Evolutionary conservation across 106 monocot genomes (phyloP), one percentile per base, ranked within the genome.

Genomic region (Amphibolis antarctica): DNA sequence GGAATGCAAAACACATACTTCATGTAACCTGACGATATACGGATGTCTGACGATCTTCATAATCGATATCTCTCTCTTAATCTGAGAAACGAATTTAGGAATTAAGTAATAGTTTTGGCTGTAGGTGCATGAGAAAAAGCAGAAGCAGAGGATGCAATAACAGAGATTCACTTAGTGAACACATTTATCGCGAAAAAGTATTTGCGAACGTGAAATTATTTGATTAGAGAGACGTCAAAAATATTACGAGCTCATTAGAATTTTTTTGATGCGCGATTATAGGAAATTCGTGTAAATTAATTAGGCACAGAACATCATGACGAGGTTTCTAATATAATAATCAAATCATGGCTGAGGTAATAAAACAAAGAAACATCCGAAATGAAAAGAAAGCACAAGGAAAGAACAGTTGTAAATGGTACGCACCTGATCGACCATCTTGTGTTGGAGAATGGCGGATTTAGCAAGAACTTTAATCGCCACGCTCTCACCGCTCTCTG

Each of bases 31-130:
- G 46, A 89, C 94, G 47, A 94, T 86, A 72, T 82, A 53, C 3
- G 86, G 94, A 72, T 94, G 94, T 55, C 94, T 76, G 9, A 94
- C 94, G 67, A 94, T 86, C 76, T 89, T 94, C 94, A 94, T 94
- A 53, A 94, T 84, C 7, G 94, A 94, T 60, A 94, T 94, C 63
- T 94, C 94, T 52, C 81, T 81, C 75, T 89, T 89, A 22, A 94
- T 89, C 93, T 93, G 83, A 11, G 55, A 66, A 42, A 36, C 36
- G 7, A 7, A 36, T 4, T 2, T 36, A 4, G 36, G 2, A 53
- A 10, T 24, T 10, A 53, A 53, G 1, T n/a, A 50, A 50, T 14
- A 0, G 20, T 6, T 19, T 13, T n/a, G n/a, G n/a, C n/a, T n/a
- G n/a, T n/a, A n/a, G 15, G 17, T 17, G 50, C 10, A 50, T n/a